These are phyloP conservation scores for Paraphysoderma sedebokerense DNA, from an alignment of 371 early-diverging fungal genomes.

Conservation along the genomic window DNA sequence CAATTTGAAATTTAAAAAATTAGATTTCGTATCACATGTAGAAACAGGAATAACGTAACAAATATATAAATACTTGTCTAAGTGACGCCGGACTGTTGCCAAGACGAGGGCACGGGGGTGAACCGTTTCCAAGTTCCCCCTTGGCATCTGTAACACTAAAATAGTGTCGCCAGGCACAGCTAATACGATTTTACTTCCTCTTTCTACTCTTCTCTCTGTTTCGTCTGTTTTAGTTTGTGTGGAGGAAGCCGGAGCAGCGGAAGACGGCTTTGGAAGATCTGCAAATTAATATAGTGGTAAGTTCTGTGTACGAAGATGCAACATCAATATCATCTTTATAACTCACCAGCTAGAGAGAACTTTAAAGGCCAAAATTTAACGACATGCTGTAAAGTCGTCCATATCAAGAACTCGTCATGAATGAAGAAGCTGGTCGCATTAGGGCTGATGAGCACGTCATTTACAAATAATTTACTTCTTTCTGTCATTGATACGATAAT, in stretches of 20 bases:
- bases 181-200: constrained; percentile 69
- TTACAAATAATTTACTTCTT: constrained; percentile 64
- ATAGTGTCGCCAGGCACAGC: constrained; percentile 48
- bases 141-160: constrained; percentile 86
- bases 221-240: no score
- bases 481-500: no score
- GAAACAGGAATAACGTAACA: no score
- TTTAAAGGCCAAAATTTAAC: constrained; percentile 45
- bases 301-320: no score
- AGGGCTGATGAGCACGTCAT: constrained; percentile 40
- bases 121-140: constrained; percentile 93
- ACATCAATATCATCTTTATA: no score
- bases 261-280: no score
- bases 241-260: no score
- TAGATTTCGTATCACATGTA: not conserved
- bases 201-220: constrained; percentile 65
- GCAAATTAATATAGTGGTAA: no score
- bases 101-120: constrained; percentile 82
- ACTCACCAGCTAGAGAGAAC: no score
- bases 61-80: constrained; percentile 28
- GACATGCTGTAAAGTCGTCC: constrained; percentile 69
- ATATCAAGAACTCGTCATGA: constrained; percentile 61
- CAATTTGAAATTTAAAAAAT: not conserved
- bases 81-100: constrained; percentile 45
- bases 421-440: constrained; percentile 75